Evolutionary conservation across 2,329 filamentous ascomycete species (phyloP), one percentile per base, ranked within the genome.

Genomic region (Trichoderma aggressivum): DNA sequence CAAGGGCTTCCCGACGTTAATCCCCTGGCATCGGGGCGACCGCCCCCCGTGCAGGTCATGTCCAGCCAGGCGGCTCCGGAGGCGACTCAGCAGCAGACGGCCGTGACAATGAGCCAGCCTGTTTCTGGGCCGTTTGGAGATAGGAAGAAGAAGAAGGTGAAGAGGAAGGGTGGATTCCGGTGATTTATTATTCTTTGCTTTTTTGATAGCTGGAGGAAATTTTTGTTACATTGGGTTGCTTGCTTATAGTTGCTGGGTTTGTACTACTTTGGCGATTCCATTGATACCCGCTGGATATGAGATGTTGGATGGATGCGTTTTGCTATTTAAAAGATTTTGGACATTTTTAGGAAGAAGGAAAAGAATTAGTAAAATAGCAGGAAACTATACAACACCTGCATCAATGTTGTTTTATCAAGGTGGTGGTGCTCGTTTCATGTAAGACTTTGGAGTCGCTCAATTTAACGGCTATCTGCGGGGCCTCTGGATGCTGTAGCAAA

Each of bases 71-170:
- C 74, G 30, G 71, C 74, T 8, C 78, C 78, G 1, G 75, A 73
- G 64, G 82, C 80, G 28, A 80, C 79, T 28, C 82, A 83, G 75
- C 78, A 76, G 43, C 77, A 79, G 50, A 76, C 73, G 2, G 21
- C 32, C 14, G 75, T 76, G 53, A 78, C 80, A n/a, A 85, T 84
- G 80, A 85, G 84, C 65, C 84, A 86, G 74, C 81, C 83, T 11
- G 75, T 83, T 16, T 71, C 80, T n/a, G 86, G 86, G 2, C 74
- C 77, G 5, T 86, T 85, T 81, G 85, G 85, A 30, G 81, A 81
- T 73, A 79, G 84, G 63, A 81, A 79, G 72, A 80, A 78, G 73
- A 85, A 85, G 78, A 86, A 84, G 75, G 72, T 74, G 18, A 84
- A 84, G 77, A 82, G 80, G 75, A 82, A 79, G 76, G 80, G 79